phyloP scores from a whole-genome alignment of 1,139 yeast genomes.

The Candida tunisiensis region DNA sequence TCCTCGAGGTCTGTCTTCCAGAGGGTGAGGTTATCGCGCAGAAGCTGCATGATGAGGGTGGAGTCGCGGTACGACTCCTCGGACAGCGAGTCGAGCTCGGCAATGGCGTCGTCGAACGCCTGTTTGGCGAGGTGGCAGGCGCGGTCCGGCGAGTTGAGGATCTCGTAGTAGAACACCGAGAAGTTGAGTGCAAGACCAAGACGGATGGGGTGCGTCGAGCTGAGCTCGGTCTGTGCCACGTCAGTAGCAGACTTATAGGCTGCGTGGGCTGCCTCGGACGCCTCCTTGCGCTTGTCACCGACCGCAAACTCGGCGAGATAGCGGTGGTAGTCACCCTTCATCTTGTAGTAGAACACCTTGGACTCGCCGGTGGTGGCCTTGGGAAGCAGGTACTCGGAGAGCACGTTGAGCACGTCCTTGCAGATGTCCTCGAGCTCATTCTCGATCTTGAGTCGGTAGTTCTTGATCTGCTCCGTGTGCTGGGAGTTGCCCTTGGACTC shows the following conservation, averaged over 20 bases:
- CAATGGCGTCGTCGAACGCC: constrained; percentile 98
- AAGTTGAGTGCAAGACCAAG: constrained; percentile 95
- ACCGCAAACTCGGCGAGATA: constrained; percentile 94
- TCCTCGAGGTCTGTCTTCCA: constrained; percentile 81
- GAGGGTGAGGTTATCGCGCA: constrained; percentile 94
- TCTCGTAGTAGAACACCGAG: constrained; percentile 96
- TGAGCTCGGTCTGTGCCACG: constrained; percentile 90
- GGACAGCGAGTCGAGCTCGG: constrained; percentile 92
- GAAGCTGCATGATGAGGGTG: constrained; percentile 94
- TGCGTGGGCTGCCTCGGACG: constrained; percentile 84
- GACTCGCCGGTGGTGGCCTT: constrained; percentile 89
- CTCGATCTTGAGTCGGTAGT: constrained; percentile 91
- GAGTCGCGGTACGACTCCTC: constrained; percentile 98
- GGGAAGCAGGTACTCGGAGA: constrained; percentile 80
- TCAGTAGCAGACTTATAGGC: constrained; percentile 94
- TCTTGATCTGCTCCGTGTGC: constrained; percentile 82
- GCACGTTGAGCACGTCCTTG: constrained; percentile 79
- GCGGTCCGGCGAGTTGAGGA: constrained; percentile 93
- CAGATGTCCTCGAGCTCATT: constrained; percentile 85
- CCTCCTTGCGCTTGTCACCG: constrained; percentile 80
- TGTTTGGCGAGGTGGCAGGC: constrained; percentile 98
- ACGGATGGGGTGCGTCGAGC: constrained; percentile 98
- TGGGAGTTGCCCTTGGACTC: constrained; percentile 86
- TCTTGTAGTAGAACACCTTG: constrained; percentile 94
- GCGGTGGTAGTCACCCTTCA: constrained; percentile 99